Evolutionary conservation across 2,329 filamentous ascomycete genomes (phyloP), one percentile per base, ranked within the genome.

Genomic region (Helicocarpus griseus): DNA sequence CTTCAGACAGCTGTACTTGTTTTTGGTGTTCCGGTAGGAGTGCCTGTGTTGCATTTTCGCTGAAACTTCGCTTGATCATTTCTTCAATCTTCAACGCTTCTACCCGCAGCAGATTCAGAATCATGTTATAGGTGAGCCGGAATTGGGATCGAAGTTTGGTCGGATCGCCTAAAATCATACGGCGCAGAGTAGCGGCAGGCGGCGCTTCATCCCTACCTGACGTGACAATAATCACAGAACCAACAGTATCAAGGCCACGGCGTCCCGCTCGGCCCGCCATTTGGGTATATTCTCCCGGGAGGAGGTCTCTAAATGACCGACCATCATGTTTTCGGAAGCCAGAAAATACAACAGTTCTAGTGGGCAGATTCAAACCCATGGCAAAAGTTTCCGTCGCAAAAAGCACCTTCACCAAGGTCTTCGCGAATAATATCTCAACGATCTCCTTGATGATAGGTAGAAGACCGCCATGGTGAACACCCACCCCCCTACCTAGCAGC

Each of bases 31-130:
- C 90, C 0, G 93, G 93, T 1, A 97, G 75, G 11, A 97, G 72
- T 56, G 94, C 90, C 65, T 98, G 93, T 0, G 91, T 97, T 22
- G 91, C 91, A 69, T 98, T 93, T 68, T 98, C 93, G 49, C 91
- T 96, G 75, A 98, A 98, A 67, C 90, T 96, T 58, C 93, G 86
- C 77, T 98, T 98, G 75, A 98, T 98, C 93, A 98, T 98, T 70
- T 98, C 93, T 67, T 98, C 93, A 60, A 98, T 97, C 73, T 96
- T 97, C 58, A 98, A 73, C 2, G 93, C 93, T 68, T 98, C 93
- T 2, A 98, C 93, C 33, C 93, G 85, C 46, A 98, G 76, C 29
- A 98, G 76, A 63, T 97, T 98, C 28, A 98, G 75, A 54, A 98
- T 98, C 93, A 98, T 98, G 71, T 97, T 98, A 75, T 98, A 98